Conservation (phyloP, 2,329 filamentous ascomycete genomes). For the Blastomyces percursus region DNA sequence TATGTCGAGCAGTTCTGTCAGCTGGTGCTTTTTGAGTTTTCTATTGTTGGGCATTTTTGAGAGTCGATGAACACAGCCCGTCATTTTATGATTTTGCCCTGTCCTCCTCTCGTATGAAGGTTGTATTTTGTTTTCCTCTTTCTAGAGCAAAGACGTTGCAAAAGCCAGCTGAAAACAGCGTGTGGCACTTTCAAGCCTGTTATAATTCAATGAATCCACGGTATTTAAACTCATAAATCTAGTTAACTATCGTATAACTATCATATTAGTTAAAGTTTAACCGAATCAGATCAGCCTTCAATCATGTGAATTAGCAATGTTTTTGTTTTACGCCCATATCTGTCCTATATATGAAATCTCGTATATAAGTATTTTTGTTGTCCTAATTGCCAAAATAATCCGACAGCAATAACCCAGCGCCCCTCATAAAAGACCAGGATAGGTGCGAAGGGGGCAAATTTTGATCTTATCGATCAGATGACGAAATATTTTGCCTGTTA, state of each 20-base stretch:
- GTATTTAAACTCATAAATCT: too few species aligned
- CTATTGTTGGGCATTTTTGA: not conserved
- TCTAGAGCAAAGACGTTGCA: not conserved
- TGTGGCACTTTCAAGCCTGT: too few species aligned
- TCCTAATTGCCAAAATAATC: not conserved
- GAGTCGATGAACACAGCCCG: not conserved
- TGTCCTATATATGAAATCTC: not conserved
- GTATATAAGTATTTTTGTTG: not conserved
- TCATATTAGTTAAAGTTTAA: not conserved
- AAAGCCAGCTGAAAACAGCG: not conserved
- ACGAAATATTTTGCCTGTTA: not conserved
- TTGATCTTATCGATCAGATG: not conserved
- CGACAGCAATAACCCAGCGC: not conserved
- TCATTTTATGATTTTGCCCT: not conserved
- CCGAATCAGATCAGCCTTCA: not conserved
- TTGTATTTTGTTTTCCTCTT: not conserved
- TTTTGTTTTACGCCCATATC: not conserved
- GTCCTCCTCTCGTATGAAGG: not conserved
- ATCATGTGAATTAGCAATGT: not conserved
- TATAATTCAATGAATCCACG: too few species aligned
- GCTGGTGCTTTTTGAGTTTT: not conserved
- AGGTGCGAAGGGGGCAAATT: not conserved
- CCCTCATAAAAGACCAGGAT: not conserved
- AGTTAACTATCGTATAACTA: too few species aligned
- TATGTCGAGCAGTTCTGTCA: not conserved